phyloP scores from a whole-genome alignment of 495 filamentous ascomycete genomes.

The Viridothelium virens region DNA sequence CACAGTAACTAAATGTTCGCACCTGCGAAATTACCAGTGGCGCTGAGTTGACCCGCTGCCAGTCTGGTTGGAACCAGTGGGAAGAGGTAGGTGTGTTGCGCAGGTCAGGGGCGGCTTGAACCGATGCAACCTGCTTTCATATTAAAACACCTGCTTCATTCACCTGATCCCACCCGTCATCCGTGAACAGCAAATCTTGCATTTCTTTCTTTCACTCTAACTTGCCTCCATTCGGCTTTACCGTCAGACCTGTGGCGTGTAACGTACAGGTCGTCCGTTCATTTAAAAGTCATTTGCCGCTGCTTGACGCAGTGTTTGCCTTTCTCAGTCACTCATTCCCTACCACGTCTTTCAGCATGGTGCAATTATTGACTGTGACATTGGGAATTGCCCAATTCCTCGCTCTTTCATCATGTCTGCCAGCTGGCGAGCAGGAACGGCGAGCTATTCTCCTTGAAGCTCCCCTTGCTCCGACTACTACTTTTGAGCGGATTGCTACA shows the following conservation, averaged over 20 bases:
- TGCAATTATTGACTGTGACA: not conserved
- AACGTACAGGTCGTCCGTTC: not conserved
- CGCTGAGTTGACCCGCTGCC: not conserved
- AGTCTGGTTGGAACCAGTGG: not conserved
- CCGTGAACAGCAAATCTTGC: slow-evolving; percentile 5
- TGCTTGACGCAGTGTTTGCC: not conserved
- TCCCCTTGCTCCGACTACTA: not conserved
- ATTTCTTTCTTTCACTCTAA: not conserved
- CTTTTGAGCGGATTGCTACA: not conserved
- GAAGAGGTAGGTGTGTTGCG: slow-evolving; percentile 1
- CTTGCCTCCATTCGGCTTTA: slow-evolving; percentile 1
- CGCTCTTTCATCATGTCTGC: slow-evolving; percentile 1
- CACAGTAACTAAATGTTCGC: not conserved
- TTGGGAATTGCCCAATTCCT: not conserved
- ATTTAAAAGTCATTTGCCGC: slow-evolving; percentile 11
- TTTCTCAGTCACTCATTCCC: slow-evolving; percentile 8
- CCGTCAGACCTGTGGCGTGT: not conserved
- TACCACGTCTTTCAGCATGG: not conserved
- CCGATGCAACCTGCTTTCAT: slow-evolving; percentile 2
- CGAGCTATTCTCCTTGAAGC: not conserved
- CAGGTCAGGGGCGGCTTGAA: slow-evolving; percentile 3
- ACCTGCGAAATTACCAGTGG: not conserved
- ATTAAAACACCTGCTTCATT: slow-evolving; percentile 8
- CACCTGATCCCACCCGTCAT: not conserved
- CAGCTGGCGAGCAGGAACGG: not conserved